These are phyloP conservation scores for Plectosphaerella plurivora DNA, from an alignment of 2,329 filamentous ascomycete genomes.

Conservation along the genomic window DNA sequence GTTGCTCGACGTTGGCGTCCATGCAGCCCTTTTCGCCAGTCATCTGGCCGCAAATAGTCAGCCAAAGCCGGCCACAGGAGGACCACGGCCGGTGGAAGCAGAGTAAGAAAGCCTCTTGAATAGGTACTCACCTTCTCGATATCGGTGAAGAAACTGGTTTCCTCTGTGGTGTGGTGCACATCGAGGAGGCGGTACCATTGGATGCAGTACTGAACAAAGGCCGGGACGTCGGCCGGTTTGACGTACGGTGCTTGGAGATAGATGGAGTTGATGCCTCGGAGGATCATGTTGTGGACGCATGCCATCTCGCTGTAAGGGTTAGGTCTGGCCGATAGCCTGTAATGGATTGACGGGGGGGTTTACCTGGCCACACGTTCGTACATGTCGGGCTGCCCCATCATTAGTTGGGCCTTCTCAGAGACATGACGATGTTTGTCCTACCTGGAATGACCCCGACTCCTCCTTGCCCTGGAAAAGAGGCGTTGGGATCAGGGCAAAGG, in stretches of 20 bases:
- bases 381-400: constrained; percentile 17
- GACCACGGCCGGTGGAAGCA: too few species aligned
- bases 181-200: constrained; percentile 26
- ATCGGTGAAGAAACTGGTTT: constrained; percentile 30
- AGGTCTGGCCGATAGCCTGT: too few species aligned
- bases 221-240: constrained; percentile 22
- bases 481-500: constrained; percentile 3
- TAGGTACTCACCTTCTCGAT: constrained; percentile 18
- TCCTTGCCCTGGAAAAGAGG: not conserved
- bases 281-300: constrained; percentile 26
- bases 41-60: constrained; percentile 7
- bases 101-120: too few species aligned
- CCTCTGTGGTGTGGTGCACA: constrained; percentile 34
- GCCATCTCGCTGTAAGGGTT: constrained; percentile 19
- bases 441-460: constrained; percentile 1
- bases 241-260: constrained; percentile 31
- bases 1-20: constrained; percentile 35
- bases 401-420: not conserved
- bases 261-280: constrained; percentile 31
- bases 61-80: too few species aligned
- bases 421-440: not conserved
- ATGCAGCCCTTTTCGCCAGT: constrained; percentile 30
- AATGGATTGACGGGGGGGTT: too few species aligned
- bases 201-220: constrained; percentile 26
- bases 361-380: constrained; percentile 16